Evolutionary conservation across 345 rosid species (phyloP).

Genomic region (Rhizophora mangle): DNA sequence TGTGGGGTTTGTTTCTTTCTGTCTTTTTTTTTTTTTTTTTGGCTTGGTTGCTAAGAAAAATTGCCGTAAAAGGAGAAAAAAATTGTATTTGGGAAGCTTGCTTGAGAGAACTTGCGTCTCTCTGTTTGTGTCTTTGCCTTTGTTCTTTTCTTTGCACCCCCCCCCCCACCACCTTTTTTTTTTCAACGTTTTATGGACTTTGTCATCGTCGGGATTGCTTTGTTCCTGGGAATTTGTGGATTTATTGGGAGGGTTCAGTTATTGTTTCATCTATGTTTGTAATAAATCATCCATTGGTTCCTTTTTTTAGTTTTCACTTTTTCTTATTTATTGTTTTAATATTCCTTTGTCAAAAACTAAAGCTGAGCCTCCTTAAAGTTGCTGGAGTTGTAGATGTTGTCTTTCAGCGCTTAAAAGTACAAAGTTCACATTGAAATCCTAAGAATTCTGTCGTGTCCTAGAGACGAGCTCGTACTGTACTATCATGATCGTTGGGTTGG

Average conservation of each 20-base stretch:
- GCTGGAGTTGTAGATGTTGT: constrained; percentile 2
- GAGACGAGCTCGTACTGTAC: no score
- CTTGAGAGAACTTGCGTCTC: no score
- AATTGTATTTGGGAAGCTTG: no score
- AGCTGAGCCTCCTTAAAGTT: not conserved
- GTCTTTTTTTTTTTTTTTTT: no score
- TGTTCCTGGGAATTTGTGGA: not conserved
- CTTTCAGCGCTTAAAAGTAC: not conserved
- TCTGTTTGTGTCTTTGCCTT: no score
- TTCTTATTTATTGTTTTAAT: not conserved
- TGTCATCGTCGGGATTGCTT: not conserved
- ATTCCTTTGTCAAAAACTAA: not conserved
- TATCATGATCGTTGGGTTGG: no score
- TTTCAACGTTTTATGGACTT: not conserved
- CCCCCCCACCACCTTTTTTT: not conserved
- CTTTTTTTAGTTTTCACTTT: not conserved
- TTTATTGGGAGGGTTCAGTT: not conserved
- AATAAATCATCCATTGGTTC: not conserved
- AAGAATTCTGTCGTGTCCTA: not conserved
- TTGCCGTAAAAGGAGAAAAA: no score
- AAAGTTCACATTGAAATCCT: not conserved
- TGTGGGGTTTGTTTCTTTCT: no score
- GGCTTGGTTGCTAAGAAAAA: no score
- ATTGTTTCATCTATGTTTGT: not conserved
- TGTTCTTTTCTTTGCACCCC: not conserved